Evolutionary conservation across 1,139 yeast genomes (phyloP), one percentile per base, ranked within the genome.

Genomic region (Sugiyamaella paludigena): DNA sequence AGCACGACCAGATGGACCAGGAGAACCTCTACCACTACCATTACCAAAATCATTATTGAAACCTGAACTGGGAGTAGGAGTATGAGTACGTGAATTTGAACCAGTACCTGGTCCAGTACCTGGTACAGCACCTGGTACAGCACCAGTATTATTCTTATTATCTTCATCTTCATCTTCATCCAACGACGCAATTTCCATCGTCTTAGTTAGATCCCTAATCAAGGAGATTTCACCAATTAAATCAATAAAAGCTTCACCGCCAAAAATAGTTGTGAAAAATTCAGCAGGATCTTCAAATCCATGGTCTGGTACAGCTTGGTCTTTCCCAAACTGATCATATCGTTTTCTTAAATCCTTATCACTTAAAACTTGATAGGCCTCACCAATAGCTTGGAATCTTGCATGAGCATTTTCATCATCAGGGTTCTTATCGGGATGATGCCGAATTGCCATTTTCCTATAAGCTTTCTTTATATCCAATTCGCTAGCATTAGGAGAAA

Each of bases 401-500:
- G 71, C 76, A 40, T 91, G 91, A 4, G 97, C 96, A 28, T 73
- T 72, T 6, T 92, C 91, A 62, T 85, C 87, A 59, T 84, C 81
- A 7, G 97, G 98, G 62, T 92, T 89, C 72, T 92, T 94, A 68
- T 92, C 98, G 0, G 98, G 98, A 67, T 94, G 98, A 55, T 89
- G 84, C 51, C 72, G 75, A 65, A 92, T 83, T 7, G 98, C 98
- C 63, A 84, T 83, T 67, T 84, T 85, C 54, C 98, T 77, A 70
- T 92, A 92, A 0, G 97, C 96, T 67, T 87, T 88, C 68, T 92
- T 94, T 68, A 92, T 91, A 50, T 88, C 95, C 28, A 81, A 74
- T 6, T 85, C 80, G 1, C 91, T 80, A 35, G 98, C 98, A 27
- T 79, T 80, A 4, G 84, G 76, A 36, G 71, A 57, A 32, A 94